These are phyloP conservation scores for Linnemannia hyalina DNA, from an alignment of 192 early-diverging fungal genomes.

Conservation along the genomic window DNA sequence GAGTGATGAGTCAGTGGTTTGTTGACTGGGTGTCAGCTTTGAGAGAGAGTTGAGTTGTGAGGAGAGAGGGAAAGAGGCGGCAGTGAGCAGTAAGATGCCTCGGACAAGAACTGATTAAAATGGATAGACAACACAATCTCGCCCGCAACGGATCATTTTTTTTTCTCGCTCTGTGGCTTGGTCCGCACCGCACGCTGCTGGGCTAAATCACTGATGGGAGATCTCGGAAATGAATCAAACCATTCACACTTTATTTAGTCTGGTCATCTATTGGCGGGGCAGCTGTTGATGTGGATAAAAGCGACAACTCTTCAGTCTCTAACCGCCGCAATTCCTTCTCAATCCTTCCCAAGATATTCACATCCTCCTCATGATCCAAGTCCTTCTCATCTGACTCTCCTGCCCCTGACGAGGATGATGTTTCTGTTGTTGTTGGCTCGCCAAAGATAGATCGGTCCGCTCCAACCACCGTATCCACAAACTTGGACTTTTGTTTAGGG, in stretches of 20 bases:
- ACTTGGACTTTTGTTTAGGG: conserved; percentile 54
- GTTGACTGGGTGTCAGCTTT: not conserved
- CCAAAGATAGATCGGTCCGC: conserved; percentile 53
- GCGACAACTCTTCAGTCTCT: conserved; percentile 18
- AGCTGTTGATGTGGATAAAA: not conserved
- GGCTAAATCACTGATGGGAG: not conserved
- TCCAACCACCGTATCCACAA: conserved; percentile 43
- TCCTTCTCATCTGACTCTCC: conserved; percentile 24
- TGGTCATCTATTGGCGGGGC: not conserved
- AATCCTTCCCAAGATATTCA: conserved; percentile 37
- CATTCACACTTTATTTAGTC: not conserved
- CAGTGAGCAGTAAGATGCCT: not conserved
- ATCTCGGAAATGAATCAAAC: not conserved
- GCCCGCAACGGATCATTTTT: not conserved
- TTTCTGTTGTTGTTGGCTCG: not conserved
- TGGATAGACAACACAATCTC: not conserved
- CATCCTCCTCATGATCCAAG: conserved; percentile 50
- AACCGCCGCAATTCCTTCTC: conserved; percentile 37
- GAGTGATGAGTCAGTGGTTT: not conserved
- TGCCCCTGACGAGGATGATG: not conserved
- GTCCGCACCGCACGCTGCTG: not conserved
- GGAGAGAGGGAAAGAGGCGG: no score
- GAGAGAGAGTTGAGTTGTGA: not conserved
- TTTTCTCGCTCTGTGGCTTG: not conserved
- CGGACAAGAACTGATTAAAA: not conserved